Evolutionary conservation across 225 moss, liverwort and hornwort species (phyloP).

Genomic region (Straminergon stramineum): DNA sequence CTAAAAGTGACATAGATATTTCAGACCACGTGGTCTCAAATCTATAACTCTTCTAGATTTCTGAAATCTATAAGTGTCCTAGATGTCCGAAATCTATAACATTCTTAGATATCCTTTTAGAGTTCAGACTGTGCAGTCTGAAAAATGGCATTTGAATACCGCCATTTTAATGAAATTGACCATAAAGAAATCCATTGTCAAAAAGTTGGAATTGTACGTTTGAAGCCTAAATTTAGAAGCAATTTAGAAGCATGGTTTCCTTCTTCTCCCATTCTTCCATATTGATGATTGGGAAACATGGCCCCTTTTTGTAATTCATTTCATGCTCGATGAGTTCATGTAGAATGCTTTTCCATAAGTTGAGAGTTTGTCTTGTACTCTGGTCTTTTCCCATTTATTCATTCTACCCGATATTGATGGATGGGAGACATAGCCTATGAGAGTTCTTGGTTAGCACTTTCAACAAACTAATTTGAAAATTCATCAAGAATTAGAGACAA

Average conservation of each 20-base stretch:
- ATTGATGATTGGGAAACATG: not conserved
- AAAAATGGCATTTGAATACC: no score
- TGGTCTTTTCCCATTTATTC: fast-evolving
- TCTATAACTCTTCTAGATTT: no score
- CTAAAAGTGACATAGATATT: no score
- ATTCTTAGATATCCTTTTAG: no score
- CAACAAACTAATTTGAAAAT: not conserved
- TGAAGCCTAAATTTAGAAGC: not conserved
- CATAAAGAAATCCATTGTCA: no score
- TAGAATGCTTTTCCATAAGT: not conserved
- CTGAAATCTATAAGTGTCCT: no score
- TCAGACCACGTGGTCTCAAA: no score
- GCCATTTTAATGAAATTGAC: no score
- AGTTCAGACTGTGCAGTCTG: no score
- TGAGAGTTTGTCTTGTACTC: not conserved
- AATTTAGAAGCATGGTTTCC: not conserved
- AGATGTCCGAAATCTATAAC: no score
- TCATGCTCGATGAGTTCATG: not conserved
- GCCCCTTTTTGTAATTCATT: not conserved
- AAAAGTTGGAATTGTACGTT: not conserved
- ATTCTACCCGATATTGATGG: not conserved
- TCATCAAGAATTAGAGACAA: not conserved
- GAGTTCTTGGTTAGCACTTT: not conserved
- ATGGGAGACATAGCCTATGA: no score
- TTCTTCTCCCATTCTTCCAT: not conserved